A percentile compares a stretch with the other conserved stretches of the same genome.
Conservation (phyloP, 1,284 basidiomycete genomes). For the Cryptococcus maquisensis region DNA sequence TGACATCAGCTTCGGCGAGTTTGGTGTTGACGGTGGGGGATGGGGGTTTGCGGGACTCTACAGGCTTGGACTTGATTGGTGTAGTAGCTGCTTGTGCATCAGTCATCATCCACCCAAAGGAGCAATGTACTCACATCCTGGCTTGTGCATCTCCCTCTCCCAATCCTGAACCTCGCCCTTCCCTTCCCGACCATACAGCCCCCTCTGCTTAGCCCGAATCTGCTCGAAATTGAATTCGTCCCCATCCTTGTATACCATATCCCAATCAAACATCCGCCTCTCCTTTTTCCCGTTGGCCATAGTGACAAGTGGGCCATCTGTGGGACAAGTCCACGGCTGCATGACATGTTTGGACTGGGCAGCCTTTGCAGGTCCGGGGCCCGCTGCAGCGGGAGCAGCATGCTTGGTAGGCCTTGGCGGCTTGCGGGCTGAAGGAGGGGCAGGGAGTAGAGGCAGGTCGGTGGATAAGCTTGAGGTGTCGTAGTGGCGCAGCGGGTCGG, state of each 20-base stretch:
- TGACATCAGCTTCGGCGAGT: slow-evolving; percentile 86
- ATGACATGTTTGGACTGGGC: slow-evolving; percentile 17
- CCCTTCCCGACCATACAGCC: slow-evolving; percentile 42
- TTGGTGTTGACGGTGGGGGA: slow-evolving; percentile 81
- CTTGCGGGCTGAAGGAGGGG: slow-evolving; percentile 33
- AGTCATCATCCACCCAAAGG: slow-evolving; percentile 26
- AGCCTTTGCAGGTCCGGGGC: slow-evolving; percentile 24
- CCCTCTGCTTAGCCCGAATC: slow-evolving; percentile 44
- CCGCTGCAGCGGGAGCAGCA: slow-evolving; percentile 12
- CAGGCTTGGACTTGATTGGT: slow-evolving; percentile 19
- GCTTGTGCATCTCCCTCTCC: slow-evolving; percentile 44
- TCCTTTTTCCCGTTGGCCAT: slow-evolving; percentile 43
- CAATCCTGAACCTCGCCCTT: slow-evolving; percentile 39
- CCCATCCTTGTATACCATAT: slow-evolving; percentile 42
- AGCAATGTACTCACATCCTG: slow-evolving; percentile 38
- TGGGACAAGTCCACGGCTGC: slow-evolving; percentile 41
- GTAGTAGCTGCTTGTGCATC: slow-evolving; percentile 52
- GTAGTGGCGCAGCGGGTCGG: slow-evolving; percentile 57
- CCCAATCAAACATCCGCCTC: slow-evolving; percentile 48
- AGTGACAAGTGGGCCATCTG: slow-evolving; percentile 37
- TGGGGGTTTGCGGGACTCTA: slow-evolving; percentile 47
- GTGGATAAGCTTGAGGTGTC: slow-evolving; percentile 31
- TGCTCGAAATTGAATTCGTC: slow-evolving; percentile 51
- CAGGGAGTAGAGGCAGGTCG: slow-evolving; percentile 26
- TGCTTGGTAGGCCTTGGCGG: slow-evolving; percentile 22